phyloP scores from a whole-genome alignment of 768 basidiomycete species.

The Tylopilus vinaceipallidus region DNA sequence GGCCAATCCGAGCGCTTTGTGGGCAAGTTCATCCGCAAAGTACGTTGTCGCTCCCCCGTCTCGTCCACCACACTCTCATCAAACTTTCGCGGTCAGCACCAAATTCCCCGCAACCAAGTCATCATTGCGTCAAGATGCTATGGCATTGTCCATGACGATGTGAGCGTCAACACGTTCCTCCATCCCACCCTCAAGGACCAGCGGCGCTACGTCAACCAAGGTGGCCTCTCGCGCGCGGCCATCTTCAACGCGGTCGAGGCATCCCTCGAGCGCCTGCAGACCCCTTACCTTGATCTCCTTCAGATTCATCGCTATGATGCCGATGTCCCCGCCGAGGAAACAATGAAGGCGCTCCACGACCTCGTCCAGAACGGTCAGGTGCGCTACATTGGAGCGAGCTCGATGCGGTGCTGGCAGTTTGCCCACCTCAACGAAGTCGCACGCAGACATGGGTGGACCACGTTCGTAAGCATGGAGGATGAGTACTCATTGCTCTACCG shows the following conservation, averaged over 20 bases:
- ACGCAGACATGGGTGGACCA: neutral
- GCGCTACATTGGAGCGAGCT: neutral
- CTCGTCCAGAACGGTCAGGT: neutral
- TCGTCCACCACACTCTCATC: neutral
- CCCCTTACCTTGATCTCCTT: too few relatives aligned
- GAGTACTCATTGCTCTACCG: neutral
- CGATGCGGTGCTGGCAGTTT: neutral
- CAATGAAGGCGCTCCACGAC: too few relatives aligned
- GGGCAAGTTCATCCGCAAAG: neutral
- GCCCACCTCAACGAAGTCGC: neutral
- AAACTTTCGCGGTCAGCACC: neutral
- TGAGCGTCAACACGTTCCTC: neutral
- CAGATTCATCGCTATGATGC: too few relatives aligned
- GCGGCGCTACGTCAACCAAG: neutral
- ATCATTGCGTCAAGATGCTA: neutral
- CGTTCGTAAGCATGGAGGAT: neutral
- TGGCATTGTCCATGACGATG: neutral
- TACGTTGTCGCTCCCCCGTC: neutral
- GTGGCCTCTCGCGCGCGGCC: neutral
- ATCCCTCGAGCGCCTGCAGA: neutral
- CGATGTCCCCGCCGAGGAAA: too few relatives aligned
- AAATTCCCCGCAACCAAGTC: neutral
- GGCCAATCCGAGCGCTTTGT: neutral
- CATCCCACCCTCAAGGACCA: neutral
- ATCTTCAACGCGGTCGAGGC: neutral